Conservation (phyloP, 2,329 filamentous ascomycete species). For the Fonsecaea monophora region DNA sequence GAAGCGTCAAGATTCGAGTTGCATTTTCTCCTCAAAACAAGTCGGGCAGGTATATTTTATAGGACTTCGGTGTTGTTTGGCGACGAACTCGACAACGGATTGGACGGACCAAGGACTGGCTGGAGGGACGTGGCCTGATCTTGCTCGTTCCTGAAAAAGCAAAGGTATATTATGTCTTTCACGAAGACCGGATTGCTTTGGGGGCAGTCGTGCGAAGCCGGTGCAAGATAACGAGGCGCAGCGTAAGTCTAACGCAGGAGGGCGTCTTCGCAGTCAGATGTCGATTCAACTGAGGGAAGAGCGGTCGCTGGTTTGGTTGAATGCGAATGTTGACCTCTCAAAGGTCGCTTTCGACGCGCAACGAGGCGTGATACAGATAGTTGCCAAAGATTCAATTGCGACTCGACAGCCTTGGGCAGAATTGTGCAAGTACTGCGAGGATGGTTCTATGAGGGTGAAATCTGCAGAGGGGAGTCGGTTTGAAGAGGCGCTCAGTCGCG, state of each 20-base stretch:
- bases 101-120: not conserved
- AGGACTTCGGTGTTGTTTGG: not conserved
- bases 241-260: not conserved
- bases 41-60: not conserved
- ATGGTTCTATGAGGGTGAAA: not conserved
- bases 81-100: not conserved
- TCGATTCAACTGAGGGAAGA: not conserved
- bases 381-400: not conserved
- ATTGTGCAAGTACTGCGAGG: not conserved
- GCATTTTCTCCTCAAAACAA: slow-evolving; percentile 25
- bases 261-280: not conserved
- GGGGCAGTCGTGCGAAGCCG: not conserved
- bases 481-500: slow-evolving; percentile 9
- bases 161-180: not conserved
- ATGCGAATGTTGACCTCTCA: not conserved
- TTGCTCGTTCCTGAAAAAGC: not conserved
- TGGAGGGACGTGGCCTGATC: not conserved
- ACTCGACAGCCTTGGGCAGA: not conserved
- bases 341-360: not conserved
- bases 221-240: not conserved
- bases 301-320: not conserved
- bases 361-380: not conserved
- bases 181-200: not conserved
- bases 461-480: not conserved
- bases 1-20: slow-evolving; percentile 23